Conservation (phyloP, 192 early-diverging fungal species). For the Backusella tarrabulga region DNA sequence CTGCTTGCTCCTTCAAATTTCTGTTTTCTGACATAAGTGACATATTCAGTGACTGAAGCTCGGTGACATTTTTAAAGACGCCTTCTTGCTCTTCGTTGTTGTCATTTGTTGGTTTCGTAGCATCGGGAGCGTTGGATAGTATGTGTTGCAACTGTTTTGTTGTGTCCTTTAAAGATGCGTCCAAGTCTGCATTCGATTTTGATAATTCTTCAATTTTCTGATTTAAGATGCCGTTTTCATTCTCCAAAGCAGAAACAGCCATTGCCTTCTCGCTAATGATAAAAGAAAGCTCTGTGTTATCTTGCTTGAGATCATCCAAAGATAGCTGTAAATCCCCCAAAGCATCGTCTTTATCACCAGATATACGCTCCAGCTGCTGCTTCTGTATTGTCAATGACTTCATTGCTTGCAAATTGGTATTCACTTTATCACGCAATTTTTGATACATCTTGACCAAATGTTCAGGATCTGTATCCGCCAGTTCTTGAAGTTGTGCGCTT, state of each 20-base stretch:
- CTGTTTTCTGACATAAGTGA: neutral
- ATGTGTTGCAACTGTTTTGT: neutral
- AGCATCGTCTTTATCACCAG: neutral
- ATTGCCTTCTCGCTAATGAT: neutral
- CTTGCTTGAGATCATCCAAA: neutral
- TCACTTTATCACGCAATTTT: neutral
- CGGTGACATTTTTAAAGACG: neutral
- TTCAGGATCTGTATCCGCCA: neutral
- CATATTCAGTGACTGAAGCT: conserved; percentile 1
- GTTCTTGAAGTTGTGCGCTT: neutral
- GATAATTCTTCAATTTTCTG: neutral
- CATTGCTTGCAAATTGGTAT: neutral
- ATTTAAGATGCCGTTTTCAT: neutral
- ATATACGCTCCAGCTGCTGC: neutral
- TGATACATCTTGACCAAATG: neutral
- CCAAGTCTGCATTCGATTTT: neutral
- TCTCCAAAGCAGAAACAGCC: neutral
- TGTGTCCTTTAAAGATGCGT: neutral
- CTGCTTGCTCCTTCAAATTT: neutral
- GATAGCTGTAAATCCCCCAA: neutral
- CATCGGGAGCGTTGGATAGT: neutral
- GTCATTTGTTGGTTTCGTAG: neutral
- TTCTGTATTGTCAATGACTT: neutral
- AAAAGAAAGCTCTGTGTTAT: neutral
- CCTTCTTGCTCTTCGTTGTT: neutral